phyloP scores from a whole-genome alignment of 371 early-diverging fungal genomes.

The Apophysomyces ossiformis region DNA sequence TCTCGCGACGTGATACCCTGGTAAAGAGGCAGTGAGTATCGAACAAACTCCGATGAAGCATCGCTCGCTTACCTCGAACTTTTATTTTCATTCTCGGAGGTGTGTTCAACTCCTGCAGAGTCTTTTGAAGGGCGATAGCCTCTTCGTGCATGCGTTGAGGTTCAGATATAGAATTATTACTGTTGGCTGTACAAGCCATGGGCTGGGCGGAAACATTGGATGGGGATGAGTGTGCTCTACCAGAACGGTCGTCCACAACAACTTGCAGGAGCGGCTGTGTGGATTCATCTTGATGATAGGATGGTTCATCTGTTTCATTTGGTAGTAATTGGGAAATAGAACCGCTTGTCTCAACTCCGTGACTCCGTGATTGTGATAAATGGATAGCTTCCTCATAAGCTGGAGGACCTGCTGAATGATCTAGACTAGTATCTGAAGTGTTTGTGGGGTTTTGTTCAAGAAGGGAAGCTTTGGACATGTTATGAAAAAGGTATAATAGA shows the following conservation, averaged over 20 bases:
- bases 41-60: neutral
- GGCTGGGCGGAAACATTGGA: neutral
- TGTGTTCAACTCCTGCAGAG: slow-evolving; percentile 44
- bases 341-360: neutral
- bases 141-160: slow-evolving; percentile 41
- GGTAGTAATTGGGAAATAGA: neutral
- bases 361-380: neutral
- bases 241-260: neutral
- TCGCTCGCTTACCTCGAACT: slow-evolving; percentile 38
- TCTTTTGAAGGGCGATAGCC: slow-evolving; percentile 47
- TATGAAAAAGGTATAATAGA: neutral
- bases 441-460: neutral
- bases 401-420: neutral
- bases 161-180: slow-evolving; percentile 27
- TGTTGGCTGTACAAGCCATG: neutral
- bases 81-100: slow-evolving; percentile 36
- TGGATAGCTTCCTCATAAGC: neutral
- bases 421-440: neutral
- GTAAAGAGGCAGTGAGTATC: neutral
- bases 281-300: neutral
- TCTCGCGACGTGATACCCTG: neutral
- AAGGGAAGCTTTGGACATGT: neutral
- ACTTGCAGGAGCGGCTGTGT: neutral
- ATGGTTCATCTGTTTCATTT: neutral
- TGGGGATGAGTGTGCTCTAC: neutral